Conservation (phyloP, 257 asterid genomes). For the Haberlea rhodopensis region DNA sequence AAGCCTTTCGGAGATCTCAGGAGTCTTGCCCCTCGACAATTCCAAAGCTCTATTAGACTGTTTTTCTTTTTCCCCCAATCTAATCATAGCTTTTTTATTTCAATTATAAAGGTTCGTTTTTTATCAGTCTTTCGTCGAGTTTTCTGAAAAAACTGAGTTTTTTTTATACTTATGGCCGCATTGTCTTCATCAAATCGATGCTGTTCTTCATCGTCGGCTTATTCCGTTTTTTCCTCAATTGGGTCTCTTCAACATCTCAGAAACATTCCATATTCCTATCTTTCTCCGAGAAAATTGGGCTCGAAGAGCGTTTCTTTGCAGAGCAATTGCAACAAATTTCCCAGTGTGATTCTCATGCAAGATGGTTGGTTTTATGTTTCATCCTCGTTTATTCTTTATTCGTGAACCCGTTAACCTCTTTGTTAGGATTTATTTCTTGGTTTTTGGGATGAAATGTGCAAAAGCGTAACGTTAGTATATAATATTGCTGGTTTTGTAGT, state of each 20-base stretch:
- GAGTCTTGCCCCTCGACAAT: conserved; percentile 59
- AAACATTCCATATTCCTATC: conserved; percentile 27
- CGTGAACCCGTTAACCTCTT: conserved; percentile 1
- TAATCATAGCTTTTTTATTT: neutral
- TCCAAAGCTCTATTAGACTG: conserved; percentile 37
- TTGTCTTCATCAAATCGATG: conserved; percentile 52
- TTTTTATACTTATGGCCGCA: conserved; percentile 48
- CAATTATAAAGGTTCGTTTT: neutral
- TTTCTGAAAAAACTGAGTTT: neutral
- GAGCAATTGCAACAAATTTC: conserved; percentile 37
- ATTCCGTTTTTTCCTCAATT: conserved; percentile 41
- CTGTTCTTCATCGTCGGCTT: conserved; percentile 49
- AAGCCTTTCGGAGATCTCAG: conserved; percentile 91
- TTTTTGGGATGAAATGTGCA: neutral
- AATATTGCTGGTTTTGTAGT: conserved; percentile 12
- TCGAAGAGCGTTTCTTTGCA: conserved; percentile 41
- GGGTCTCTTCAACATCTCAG: conserved; percentile 33
- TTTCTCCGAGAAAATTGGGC: conserved; percentile 33
- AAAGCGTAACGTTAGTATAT: neutral
- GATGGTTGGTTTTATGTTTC: conserved; percentile 52
- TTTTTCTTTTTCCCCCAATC: neutral
- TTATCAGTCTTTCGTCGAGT: neutral
- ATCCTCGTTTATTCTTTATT: neutral
- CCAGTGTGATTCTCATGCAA: conserved; percentile 60
- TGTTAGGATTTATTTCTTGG: neutral